Percentiles rank a stretch among this genome's conserved stretches.
Conservation (phyloP, 2,329 filamentous ascomycete species). For the Nemania abortiva region DNA sequence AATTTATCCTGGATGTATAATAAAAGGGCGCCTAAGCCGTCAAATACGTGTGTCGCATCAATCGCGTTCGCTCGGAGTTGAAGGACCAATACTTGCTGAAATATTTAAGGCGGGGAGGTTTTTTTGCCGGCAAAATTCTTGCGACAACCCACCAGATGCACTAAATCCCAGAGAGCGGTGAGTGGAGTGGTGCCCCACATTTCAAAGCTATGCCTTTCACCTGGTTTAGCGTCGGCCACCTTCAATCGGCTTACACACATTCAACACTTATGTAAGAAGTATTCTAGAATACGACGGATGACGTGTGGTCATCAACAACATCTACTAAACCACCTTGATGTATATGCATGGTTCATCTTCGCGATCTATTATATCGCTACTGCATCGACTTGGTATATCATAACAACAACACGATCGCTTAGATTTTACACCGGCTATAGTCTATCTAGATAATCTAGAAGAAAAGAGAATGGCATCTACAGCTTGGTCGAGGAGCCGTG, state of each 20-base stretch:
- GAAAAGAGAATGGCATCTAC: conserved; percentile 4
- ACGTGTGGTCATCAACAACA: not conserved
- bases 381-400: not conserved
- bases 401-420: not conserved
- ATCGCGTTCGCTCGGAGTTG: conserved; percentile 13
- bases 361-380: not conserved
- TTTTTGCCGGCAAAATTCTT: conserved; percentile 46
- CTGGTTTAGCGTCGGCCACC: not conserved
- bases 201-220: not conserved
- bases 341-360: too few species aligned
- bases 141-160: not conserved
- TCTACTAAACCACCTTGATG: not conserved
- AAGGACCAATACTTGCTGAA: conserved; percentile 39
- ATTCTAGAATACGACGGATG: not conserved
- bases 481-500: conserved; percentile 36
- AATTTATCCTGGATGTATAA: not conserved
- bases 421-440: not conserved
- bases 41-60: conserved; percentile 15
- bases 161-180: conserved; percentile 18
- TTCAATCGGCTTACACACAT: not conserved
- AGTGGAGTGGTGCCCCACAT: conserved; percentile 10
- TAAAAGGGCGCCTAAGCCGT: not conserved
- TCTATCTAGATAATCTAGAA: not conserved
- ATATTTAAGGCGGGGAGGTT: conserved; percentile 44
- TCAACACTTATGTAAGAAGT: not conserved